A percentile compares a stretch with the other conserved stretches of the same genome.
phyloP scores from a whole-genome alignment of 1,139 yeast species.

The Pichia sp. region DNA sequence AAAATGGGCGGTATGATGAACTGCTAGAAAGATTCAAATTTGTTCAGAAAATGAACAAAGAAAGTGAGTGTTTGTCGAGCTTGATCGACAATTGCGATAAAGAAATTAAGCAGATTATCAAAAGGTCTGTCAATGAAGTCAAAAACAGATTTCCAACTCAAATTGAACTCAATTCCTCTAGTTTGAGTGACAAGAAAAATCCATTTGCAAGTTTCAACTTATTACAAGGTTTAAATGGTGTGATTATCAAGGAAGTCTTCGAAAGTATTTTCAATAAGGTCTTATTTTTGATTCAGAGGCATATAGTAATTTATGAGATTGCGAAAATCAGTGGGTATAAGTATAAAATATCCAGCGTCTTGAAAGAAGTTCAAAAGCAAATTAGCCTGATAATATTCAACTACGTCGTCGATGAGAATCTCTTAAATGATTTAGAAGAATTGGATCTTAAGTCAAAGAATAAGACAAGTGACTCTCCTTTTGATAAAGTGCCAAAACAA shows the following conservation, averaged over 20 bases:
- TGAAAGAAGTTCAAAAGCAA: conserved; percentile 57
- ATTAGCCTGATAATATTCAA: conserved; percentile 50
- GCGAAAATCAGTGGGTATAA: conserved; percentile 21
- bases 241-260: conserved; percentile 64
- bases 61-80: conserved; percentile 57
- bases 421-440: conserved; percentile 26
- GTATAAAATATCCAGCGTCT: conserved; percentile 51
- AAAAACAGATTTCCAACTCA: conserved; percentile 48
- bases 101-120: conserved; percentile 52
- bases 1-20: conserved; percentile 22
- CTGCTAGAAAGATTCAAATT: conserved; percentile 19
- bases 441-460: conserved; percentile 16
- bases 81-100: conserved; percentile 45
- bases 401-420: conserved; percentile 45
- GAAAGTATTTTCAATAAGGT: conserved; percentile 62
- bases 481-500: conserved; percentile 22
- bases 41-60: conserved; percentile 45
- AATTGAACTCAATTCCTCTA: conserved; percentile 22
- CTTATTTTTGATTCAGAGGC: conserved; percentile 64
- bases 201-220: conserved; percentile 32
- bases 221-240: conserved; percentile 48
- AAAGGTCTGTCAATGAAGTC: conserved; percentile 61
- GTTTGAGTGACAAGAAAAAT: conserved; percentile 12
- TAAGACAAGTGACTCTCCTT: conserved; percentile 22
- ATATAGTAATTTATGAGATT: conserved; percentile 49